Percentiles rank a stretch among this genome's conserved stretches.
Evolutionary conservation across 2,329 filamentous ascomycete species (phyloP).

Genomic region (Pezicula rhizophila): DNA sequence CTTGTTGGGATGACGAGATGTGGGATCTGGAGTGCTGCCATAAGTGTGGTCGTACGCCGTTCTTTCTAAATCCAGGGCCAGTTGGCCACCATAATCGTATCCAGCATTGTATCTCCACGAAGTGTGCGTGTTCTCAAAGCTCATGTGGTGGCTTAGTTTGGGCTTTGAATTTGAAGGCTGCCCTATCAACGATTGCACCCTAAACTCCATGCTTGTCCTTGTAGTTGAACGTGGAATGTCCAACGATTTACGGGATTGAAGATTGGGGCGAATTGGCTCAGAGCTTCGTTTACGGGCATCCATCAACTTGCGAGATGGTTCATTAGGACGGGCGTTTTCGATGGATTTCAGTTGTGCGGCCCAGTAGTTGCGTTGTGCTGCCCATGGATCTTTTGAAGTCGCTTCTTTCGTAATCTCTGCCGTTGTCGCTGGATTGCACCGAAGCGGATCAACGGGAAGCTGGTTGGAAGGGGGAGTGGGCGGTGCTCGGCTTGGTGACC

Average conservation of each 20-base stretch:
- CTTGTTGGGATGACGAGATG: conserved; percentile 3
- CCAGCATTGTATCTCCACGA: conserved; percentile 1
- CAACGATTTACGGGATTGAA: background rate
- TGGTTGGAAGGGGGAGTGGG: background rate
- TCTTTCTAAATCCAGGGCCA: background rate
- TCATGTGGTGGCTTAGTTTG: background rate
- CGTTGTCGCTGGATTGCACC: background rate
- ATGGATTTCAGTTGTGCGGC: conserved; percentile 9
- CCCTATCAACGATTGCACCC: background rate
- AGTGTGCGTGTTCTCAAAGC: background rate
- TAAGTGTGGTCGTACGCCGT: conserved; percentile 19
- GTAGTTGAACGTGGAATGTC: background rate
- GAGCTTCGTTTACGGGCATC: conserved; percentile 1
- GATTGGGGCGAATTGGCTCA: background rate
- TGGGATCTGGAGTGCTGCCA: conserved; percentile 3
- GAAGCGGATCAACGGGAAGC: background rate
- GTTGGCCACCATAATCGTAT: conserved; percentile 6
- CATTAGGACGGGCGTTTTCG: conserved; percentile 3
- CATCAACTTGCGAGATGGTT: conserved; percentile 8
- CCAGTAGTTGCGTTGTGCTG: conserved; percentile 8
- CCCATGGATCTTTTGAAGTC: conserved; percentile 8
- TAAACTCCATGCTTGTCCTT: background rate
- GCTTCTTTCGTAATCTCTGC: background rate
- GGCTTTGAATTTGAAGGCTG: too few species aligned
- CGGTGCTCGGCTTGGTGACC: background rate